Evolutionary conservation across 768 basidiomycete species (phyloP).

Genomic region (Lactarius sp.): DNA sequence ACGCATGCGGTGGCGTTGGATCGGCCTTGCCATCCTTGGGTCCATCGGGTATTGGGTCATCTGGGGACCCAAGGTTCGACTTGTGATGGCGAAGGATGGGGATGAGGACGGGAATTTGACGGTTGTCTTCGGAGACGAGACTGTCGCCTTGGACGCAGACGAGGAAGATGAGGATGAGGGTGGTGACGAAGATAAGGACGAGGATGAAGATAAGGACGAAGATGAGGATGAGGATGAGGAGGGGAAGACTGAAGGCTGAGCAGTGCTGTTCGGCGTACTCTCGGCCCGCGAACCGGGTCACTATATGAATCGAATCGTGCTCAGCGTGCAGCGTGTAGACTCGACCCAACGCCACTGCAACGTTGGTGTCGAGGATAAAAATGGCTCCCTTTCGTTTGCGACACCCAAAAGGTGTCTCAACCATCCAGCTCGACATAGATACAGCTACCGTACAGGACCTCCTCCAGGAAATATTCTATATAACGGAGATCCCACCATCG

Average conservation of each 20-base stretch:
- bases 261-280: background rate
- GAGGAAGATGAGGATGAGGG: conserved; percentile 24
- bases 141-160: conserved; percentile 1
- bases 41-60: conserved; percentile 36
- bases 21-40: conserved; percentile 40
- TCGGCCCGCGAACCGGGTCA: background rate
- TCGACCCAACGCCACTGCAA: background rate
- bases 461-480: conserved; percentile 60
- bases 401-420: conserved; percentile 78
- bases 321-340: too few species aligned
- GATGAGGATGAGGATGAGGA: background rate
- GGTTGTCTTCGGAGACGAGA: conserved; percentile 7
- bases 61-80: conserved; percentile 12
- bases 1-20: conserved; percentile 51
- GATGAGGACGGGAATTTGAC: conserved; percentile 11
- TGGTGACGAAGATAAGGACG: conserved; percentile 21
- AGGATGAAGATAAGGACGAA: background rate
- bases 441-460: conserved; percentile 67
- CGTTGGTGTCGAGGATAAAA: background rate
- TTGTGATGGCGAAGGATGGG: background rate
- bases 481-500: conserved; percentile 66
- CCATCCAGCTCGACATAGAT: conserved; percentile 62
- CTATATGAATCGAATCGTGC: too few species aligned
- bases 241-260: background rate
- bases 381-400: conserved; percentile 78